Evolutionary conservation across 257 asterid genomes (phyloP).

Genomic region (Ophiorrhiza pumila): DNA sequence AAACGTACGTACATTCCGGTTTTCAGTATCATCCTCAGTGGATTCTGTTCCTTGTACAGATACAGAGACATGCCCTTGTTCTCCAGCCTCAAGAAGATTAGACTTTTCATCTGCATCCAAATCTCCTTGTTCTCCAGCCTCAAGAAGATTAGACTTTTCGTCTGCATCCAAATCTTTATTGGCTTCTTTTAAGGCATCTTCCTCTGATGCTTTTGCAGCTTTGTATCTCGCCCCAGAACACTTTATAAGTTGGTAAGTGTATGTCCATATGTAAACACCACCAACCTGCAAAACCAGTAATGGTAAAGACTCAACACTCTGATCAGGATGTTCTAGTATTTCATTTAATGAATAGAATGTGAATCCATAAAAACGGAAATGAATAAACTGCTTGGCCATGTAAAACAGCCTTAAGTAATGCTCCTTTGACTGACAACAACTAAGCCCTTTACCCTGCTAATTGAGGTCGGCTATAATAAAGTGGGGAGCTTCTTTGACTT

Average conservation of each 20-base stretch:
- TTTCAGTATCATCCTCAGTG: constrained; percentile 6
- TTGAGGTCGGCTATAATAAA: too few species aligned
- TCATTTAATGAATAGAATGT: not conserved
- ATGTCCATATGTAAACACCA: constrained; percentile 79
- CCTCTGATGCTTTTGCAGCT: constrained; percentile 30
- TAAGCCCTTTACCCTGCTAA: too few species aligned
- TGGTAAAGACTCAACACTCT: not conserved
- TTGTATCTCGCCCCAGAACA: constrained; percentile 37
- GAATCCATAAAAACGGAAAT: not conserved
- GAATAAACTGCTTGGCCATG: too few species aligned
- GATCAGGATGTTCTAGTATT: not conserved
- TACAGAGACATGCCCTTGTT: constrained; percentile 23
- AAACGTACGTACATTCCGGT: constrained; percentile 35
- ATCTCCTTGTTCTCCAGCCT: constrained; percentile 40
- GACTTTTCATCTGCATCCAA: constrained; percentile 49
- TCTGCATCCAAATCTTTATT: constrained; percentile 59
- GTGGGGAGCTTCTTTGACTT: too few species aligned
- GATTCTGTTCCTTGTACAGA: too few species aligned
- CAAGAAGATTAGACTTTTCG: constrained; percentile 44
- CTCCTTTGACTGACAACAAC: too few species aligned
- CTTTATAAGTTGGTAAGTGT: constrained; percentile 54
- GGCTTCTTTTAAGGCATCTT: constrained; percentile 32
- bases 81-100: constrained; percentile 38
- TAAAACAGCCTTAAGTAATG: too few species aligned
- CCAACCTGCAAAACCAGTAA: constrained; percentile 52